Conservation (phyloP, 2,329 filamentous ascomycete species). For the Myriosclerotinia curreyana region DNA sequence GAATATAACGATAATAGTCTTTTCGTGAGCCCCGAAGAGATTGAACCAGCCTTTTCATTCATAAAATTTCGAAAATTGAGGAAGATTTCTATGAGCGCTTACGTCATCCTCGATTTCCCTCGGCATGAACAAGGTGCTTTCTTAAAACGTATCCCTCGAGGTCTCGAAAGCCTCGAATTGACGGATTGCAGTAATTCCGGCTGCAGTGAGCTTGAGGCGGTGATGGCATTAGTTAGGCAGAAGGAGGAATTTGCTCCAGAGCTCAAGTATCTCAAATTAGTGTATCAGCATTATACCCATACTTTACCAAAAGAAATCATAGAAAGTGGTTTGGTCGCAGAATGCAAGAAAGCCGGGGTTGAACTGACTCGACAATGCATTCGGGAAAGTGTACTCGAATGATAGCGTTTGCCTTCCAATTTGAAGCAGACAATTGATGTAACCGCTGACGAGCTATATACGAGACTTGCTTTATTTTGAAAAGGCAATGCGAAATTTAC, state of each 20-base stretch:
- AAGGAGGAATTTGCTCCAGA: constrained; percentile 8
- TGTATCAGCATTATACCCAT: no score
- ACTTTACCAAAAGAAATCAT: neutral
- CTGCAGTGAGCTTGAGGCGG: no score
- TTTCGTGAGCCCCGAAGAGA: no score
- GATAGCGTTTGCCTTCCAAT: no score
- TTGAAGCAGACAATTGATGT: neutral
- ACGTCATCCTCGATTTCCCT: neutral
- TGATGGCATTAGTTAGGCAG: neutral
- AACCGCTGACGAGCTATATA: neutral
- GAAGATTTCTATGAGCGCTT: neutral
- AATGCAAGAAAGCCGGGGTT: neutral
- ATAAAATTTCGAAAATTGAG: neutral
- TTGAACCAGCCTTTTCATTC: no score
- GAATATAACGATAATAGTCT: no score
- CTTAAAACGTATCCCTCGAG: constrained; percentile 5
- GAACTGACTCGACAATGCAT: neutral
- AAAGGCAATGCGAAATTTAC: no score
- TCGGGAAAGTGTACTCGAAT: no score
- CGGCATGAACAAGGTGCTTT: neutral
- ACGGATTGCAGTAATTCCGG: neutral
- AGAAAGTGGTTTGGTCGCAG: neutral
- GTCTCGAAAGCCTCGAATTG: neutral
- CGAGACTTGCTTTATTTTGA: no score
- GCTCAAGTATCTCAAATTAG: neutral